Percentiles rank a stretch among this genome's conserved stretches.
phyloP scores from a whole-genome alignment of 306 rosid genomes.

The Abrus pulchellus region DNA sequence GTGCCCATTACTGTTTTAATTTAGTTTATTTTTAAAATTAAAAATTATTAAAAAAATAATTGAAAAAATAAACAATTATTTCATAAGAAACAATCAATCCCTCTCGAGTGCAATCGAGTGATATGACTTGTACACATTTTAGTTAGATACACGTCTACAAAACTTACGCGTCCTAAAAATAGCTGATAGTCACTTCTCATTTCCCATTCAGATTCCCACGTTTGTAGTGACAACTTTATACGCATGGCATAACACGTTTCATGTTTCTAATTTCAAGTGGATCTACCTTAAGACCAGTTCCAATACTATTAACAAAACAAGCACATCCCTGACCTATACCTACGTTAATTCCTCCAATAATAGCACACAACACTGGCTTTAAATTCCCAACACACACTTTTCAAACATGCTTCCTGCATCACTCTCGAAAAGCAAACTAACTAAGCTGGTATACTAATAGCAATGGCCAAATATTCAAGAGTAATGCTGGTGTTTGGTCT shows the following conservation, averaged over 20 bases:
- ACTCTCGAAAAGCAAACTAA: background rate
- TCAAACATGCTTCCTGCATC: background rate
- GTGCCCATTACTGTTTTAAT: too few species aligned
- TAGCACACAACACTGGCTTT: constrained; percentile 16
- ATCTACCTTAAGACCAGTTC: constrained; percentile 50
- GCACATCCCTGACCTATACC: too few species aligned
- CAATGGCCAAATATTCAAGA: constrained; percentile 39
- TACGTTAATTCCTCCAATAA: background rate
- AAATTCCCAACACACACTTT: constrained; percentile 18
- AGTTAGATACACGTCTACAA: background rate
- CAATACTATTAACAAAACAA: too few species aligned
- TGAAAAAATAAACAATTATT: too few species aligned
- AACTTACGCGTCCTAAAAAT: constrained; percentile 4
- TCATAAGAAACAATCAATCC: too few species aligned
- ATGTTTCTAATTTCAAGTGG: background rate
- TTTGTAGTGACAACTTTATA: background rate
- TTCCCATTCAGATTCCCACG: background rate
- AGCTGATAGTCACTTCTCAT: background rate
- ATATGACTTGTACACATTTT: too few species aligned
- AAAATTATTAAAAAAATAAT: too few species aligned
- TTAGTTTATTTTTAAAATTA: too few species aligned
- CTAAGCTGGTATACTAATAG: background rate
- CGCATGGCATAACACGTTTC: background rate
- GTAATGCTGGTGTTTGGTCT: constrained; percentile 42
- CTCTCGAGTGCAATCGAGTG: too few species aligned